phyloP scores from a whole-genome alignment of 768 basidiomycete species.

The Hygrocybe coccinea region DNA sequence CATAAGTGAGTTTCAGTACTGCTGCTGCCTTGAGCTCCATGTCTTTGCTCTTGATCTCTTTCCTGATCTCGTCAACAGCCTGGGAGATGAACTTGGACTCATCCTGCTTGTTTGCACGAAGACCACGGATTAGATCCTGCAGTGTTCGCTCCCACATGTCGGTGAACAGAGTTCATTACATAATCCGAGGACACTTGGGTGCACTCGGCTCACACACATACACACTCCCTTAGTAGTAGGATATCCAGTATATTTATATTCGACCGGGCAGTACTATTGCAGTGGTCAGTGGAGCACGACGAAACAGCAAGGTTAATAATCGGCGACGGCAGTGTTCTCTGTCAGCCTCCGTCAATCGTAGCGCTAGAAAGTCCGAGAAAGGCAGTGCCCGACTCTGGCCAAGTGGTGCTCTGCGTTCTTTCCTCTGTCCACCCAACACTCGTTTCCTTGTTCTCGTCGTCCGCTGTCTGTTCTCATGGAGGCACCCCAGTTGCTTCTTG shows the following conservation, averaged over 20 bases:
- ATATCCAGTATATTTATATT: too few relatives aligned
- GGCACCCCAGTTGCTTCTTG: background rate
- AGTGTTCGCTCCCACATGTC: constrained; percentile 94
- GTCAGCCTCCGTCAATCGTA: too few relatives aligned
- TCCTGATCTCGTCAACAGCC: constrained; percentile 90
- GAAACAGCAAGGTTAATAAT: too few relatives aligned
- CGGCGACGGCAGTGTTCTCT: too few relatives aligned
- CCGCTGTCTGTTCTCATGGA: background rate
- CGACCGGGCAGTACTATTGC: too few relatives aligned
- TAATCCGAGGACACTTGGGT: background rate
- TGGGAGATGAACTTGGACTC: constrained; percentile 87
- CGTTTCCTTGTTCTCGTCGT: background rate
- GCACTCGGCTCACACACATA: too few relatives aligned
- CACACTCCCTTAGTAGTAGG: too few relatives aligned
- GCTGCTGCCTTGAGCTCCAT: constrained; percentile 97
- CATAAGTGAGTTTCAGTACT: constrained; percentile 93
- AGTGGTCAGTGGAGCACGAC: too few relatives aligned
- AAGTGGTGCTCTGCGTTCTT: too few relatives aligned
- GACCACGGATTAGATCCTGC: constrained; percentile 90
- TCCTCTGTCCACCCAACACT: background rate
- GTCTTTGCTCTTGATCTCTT: constrained; percentile 87
- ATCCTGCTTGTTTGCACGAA: constrained; percentile 93
- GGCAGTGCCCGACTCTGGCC: too few relatives aligned
- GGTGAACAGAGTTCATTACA: background rate
- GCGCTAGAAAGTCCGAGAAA: too few relatives aligned